phyloP scores from a whole-genome alignment of 306 rosid species.

The Begonia loranthoides region DNA sequence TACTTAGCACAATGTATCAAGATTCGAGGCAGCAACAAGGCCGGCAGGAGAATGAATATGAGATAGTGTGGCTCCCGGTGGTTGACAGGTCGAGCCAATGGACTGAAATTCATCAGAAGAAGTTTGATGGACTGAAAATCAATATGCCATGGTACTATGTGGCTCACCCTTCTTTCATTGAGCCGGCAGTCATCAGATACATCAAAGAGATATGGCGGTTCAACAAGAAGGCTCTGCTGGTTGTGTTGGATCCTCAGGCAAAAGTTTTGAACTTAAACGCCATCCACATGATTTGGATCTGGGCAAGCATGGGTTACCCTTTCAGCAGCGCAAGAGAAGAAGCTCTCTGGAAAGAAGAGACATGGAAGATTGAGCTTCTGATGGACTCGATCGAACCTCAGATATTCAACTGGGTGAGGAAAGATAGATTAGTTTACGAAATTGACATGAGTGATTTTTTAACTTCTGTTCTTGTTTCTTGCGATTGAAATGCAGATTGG shows the following conservation, averaged over 20 bases:
- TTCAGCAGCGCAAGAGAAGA: constrained; percentile 45
- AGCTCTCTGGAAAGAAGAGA: constrained; percentile 47
- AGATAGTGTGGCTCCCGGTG: constrained; percentile 48
- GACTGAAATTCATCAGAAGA: constrained; percentile 6
- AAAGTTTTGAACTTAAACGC: constrained; percentile 45
- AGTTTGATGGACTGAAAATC: constrained; percentile 15
- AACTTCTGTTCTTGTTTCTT: too few relatives aligned
- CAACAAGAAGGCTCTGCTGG: constrained; percentile 39
- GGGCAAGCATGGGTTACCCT: constrained; percentile 56
- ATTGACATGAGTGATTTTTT: too few relatives aligned
- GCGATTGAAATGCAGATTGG: constrained; percentile 16
- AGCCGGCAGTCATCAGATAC: constrained; percentile 29
- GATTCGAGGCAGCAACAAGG: constrained; percentile 28
- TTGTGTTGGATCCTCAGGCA: constrained; percentile 48
- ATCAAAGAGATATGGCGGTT: constrained; percentile 38
- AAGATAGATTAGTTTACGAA: too few relatives aligned
- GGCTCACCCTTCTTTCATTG: constrained; percentile 30
- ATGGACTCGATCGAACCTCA: constrained; percentile 35
- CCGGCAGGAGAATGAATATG: constrained; percentile 23
- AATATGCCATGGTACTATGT: constrained; percentile 48
- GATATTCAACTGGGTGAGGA: constrained; percentile 34
- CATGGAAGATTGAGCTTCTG: constrained; percentile 40
- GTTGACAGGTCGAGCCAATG: constrained; percentile 13
- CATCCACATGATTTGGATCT: constrained; percentile 61
- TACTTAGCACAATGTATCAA: constrained; percentile 41